These are phyloP conservation scores for Xylaria sp. DNA, from an alignment of 2,329 filamentous ascomycete species.

Conservation along the genomic window DNA sequence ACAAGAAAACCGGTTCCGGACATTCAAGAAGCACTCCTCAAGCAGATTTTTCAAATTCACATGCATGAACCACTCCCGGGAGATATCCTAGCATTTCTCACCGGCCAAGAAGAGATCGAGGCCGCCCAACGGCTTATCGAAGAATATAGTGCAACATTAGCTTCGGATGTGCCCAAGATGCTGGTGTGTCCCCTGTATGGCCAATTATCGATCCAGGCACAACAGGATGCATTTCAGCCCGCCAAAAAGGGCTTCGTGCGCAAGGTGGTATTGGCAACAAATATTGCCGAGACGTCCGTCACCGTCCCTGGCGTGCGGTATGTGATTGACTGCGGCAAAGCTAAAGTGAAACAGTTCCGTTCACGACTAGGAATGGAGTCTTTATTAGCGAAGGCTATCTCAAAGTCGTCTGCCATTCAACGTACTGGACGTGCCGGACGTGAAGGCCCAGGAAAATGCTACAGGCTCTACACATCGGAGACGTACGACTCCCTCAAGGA, in stretches of 20 bases:
- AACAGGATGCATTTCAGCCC: constrained; percentile 83
- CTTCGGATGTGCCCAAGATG: constrained; percentile 73
- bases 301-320: constrained; percentile 91
- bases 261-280: constrained; percentile 90
- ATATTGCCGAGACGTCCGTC: constrained; percentile 98
- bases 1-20: constrained; percentile 75
- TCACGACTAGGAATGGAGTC: constrained; percentile 86
- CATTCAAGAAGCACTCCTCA: constrained; percentile 78
- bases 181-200: constrained; percentile 83
- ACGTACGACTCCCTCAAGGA: constrained; percentile 72
- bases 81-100: constrained; percentile 89
- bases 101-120: constrained; percentile 92
- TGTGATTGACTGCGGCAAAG: constrained; percentile 91
- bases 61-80: constrained; percentile 87
- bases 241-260: constrained; percentile 72
- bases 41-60: constrained; percentile 85
- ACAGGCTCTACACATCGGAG: constrained; percentile 81
- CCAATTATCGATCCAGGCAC: constrained; percentile 81
- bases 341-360: constrained; percentile 91
- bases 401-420: constrained; percentile 90
- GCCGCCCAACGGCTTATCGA: constrained; percentile 77
- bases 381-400: constrained; percentile 86
- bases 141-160: constrained; percentile 73
- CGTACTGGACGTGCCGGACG: constrained; percentile 88
- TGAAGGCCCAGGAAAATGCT: constrained; percentile 89